Base-by-base conservation (phyloP, 2,329 filamentous ascomycete genomes). In the Aspergillus texensis region DNA sequence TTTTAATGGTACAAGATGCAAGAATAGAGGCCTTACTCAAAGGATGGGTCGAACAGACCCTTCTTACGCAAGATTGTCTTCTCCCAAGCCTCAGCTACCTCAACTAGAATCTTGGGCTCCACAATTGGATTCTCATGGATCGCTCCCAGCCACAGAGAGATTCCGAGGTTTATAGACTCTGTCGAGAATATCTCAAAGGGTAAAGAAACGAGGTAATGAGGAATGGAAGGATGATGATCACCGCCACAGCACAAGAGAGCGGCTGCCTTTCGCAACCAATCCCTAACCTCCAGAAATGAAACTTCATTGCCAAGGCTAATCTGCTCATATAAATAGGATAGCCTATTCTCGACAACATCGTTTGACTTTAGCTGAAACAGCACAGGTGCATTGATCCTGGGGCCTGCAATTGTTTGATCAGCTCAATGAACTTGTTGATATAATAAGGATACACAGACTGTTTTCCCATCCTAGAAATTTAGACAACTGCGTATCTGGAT, bases 121-220 rank as follows among this genome's bases (percentile, higher is more conserved):
- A 97, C 89, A 61, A 87, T 86, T 3, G 94, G 92, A 72, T 97
- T 98, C 76, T 99, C 95, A 71, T 98, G 95, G 72, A 98, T 96
- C 16, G 98, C 92, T 30, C 95, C 95, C 65, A 97, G 88, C 95
- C 95, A 99, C 8, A 99, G 82, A 4, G 95, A 97, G 41, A 97
- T 91, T 6, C 95, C 96, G 57, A 98, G 87, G 75, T 97, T 96
- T 75, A 99, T 95, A 2, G 94, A 95, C 72, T 96, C 91, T 76
- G 96, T 97, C 6, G 91, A 96, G 76, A 99, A 98, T 54, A 97
- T 87, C 46, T 88, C 87, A 77, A 99, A 99, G 0, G 95, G 96
- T 65, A 99, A 95, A 69, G 88, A 90, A 66, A 99, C 94, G 19
- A 99, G 85, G 72, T 96, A 91, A 72, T 94, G 91, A 14, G 93